A percentile compares a stretch with the other conserved stretches of the same genome.
Evolutionary conservation across 2,329 filamentous ascomycete species (phyloP).

Genomic region (Penicillium brasilianum): DNA sequence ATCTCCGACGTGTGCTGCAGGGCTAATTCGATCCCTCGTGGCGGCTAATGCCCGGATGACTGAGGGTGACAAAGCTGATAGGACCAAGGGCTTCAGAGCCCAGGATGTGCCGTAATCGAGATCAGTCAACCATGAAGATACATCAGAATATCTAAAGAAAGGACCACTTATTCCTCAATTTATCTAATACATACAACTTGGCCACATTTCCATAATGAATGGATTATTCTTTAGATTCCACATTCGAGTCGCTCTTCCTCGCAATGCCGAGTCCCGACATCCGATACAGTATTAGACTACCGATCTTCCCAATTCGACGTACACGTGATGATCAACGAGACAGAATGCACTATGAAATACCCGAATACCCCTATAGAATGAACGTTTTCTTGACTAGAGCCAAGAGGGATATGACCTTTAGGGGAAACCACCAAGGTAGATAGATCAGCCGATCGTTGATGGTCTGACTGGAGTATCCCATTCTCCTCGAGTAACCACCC

Average conservation of each 20-base stretch:
- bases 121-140: not conserved
- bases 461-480: not conserved
- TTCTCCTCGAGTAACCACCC: not conserved
- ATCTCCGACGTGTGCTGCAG: conserved; percentile 4
- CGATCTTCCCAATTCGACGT: not conserved
- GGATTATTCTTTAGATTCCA: not conserved
- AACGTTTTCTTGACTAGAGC: not conserved
- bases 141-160: not conserved
- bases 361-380: no score
- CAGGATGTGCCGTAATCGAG: not conserved
- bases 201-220: not conserved
- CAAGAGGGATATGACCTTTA: not conserved
- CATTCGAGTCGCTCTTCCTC: no score
- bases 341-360: not conserved
- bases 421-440: not conserved
- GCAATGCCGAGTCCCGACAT: conserved; percentile 1
- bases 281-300: not conserved
- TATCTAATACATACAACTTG: not conserved
- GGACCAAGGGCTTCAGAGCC: not conserved
- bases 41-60: conserved; percentile 7
- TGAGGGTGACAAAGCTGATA: conserved; percentile 1
- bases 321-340: not conserved
- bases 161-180: not conserved
- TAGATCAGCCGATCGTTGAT: not conserved
- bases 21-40: conserved; percentile 5